Evolutionary conservation across 371 early-diverging fungal genomes (phyloP), one percentile per base, ranked within the genome.

Genomic region (Fennellomyces sp.): DNA sequence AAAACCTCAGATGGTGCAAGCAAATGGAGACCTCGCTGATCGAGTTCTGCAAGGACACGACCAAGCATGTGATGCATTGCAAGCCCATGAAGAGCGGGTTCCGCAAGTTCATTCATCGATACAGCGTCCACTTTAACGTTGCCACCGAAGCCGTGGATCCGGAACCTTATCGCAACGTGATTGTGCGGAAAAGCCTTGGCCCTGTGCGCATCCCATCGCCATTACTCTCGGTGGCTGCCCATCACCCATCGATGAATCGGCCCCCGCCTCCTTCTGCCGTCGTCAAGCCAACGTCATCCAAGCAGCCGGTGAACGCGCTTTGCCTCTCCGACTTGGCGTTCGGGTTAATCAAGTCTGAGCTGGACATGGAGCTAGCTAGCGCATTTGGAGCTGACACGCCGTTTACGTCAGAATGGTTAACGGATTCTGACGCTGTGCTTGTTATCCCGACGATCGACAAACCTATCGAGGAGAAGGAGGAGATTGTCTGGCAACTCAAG

Each of bases 161-260:
- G 12, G 93, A 91, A 65, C 92, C 93, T 0, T 72, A 82, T 31
- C 81, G 93, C 29, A 88, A 84, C 29, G 88, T 91, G 5, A 69
- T 87, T 27, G 59, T 92, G 63, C 85, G 83, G 26, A 73, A 89
- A 70, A 68, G 72, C 8, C 59, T 68, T 3, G 78, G 78, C 26
- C 50, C 62, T 10, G 51, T 67, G 13, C 52, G 75, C 13, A 55
- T 78, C 0, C 81, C 81, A 5, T 52, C 78, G 3, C 66, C 73
- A 27, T 58, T 78, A 7, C 48, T 81, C 13, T 78, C 81, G 1
- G 58, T 60, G 33, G 81, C 81, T 2, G 74, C 72, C 0, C 63
- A 69, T 38, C 66, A 82, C 48, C 79, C 70, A 8, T 10, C 63
- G 5, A 27, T 68, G 48, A 73, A 75, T 10, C 70, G 78, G 2